Conservation (phyloP, 768 basidiomycete genomes). For the Chalciporus piperatus region DNA sequence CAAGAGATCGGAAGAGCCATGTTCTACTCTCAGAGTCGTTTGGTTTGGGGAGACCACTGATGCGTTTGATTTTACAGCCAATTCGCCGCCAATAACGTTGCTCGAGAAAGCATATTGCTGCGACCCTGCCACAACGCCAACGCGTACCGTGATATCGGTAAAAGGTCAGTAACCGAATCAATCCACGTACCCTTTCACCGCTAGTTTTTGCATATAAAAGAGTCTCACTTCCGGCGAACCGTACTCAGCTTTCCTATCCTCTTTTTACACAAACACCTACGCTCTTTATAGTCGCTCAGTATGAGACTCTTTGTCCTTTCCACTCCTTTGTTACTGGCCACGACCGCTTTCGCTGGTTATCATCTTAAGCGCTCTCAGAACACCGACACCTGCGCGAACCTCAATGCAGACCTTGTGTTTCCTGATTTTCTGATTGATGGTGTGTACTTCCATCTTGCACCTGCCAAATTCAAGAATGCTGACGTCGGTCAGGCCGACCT, state of each 20-base stretch:
- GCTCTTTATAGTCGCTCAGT: constrained; percentile 4
- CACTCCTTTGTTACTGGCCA: constrained; percentile 18
- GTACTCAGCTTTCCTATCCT: background rate
- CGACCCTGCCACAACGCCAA: background rate
- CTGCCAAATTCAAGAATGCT: too few species aligned
- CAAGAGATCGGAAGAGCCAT: too few species aligned
- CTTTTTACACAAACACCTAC: background rate
- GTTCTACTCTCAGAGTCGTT: too few species aligned
- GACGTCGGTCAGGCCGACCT: constrained; percentile 12
- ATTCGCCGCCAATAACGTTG: background rate
- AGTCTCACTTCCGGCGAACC: background rate
- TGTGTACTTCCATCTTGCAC: background rate
- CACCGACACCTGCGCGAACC: constrained; percentile 16
- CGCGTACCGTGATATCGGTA: constrained; percentile 2
- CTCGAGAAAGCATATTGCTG: background rate
- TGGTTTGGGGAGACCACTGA: too few species aligned
- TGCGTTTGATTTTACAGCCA: too few species aligned
- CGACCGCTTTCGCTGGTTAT: constrained; percentile 15
- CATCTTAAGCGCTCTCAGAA: constrained; percentile 3
- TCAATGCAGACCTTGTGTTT: constrained; percentile 17
- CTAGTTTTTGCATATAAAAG: constrained; percentile 4
- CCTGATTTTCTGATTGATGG: constrained; percentile 13
- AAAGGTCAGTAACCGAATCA: constrained; percentile 8
- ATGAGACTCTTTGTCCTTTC: constrained; percentile 18
- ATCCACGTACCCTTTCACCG: background rate